Evolutionary conservation across 306 rosid species (phyloP).

Genomic region (Chamaecrista fasciculata): DNA sequence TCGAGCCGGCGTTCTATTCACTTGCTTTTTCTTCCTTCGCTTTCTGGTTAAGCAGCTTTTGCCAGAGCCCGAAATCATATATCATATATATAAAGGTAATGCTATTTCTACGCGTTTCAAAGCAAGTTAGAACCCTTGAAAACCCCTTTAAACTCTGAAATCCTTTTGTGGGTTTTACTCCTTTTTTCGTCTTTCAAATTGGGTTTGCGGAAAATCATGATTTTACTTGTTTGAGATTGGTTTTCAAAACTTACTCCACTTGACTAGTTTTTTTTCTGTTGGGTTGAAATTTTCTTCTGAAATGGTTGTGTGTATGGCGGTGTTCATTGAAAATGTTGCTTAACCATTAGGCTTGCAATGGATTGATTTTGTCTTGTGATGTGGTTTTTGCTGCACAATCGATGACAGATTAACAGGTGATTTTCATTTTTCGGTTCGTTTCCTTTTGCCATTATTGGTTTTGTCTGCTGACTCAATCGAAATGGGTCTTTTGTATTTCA

Average conservation of each 20-base stretch:
- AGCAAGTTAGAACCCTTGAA: not conserved
- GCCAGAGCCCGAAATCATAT: not conserved
- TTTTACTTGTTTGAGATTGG: slow-evolving; percentile 37
- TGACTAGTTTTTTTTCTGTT: slow-evolving; percentile 23
- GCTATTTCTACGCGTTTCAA: slow-evolving; percentile 18
- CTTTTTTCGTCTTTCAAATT: slow-evolving; percentile 8
- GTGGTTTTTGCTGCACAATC: slow-evolving; percentile 19
- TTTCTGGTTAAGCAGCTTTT: slow-evolving; percentile 38
- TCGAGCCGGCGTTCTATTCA: slow-evolving; percentile 1
- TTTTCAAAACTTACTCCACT: slow-evolving; percentile 28
- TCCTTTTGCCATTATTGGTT: slow-evolving; percentile 7
- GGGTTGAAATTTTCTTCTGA: not conserved
- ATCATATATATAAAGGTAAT: slow-evolving; percentile 27
- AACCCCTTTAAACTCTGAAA: not conserved
- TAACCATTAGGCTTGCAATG: slow-evolving; percentile 23
- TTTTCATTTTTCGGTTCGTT: slow-evolving; percentile 10
- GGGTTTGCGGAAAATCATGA: slow-evolving; percentile 36
- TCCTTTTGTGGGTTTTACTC: slow-evolving; percentile 36
- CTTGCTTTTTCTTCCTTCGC: slow-evolving; percentile 39
- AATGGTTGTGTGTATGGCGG: slow-evolving; percentile 2
- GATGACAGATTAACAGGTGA: slow-evolving; percentile 19
- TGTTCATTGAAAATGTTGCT: slow-evolving; percentile 11
- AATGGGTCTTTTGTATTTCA: slow-evolving; percentile 6
- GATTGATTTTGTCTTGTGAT: slow-evolving; percentile 15
- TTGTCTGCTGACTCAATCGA: not conserved